Percentiles rank a stretch among this genome's conserved stretches.
Evolutionary conservation across 75 land plant genomes (phyloP).

Genomic region (Picea sitchensis): DNA sequence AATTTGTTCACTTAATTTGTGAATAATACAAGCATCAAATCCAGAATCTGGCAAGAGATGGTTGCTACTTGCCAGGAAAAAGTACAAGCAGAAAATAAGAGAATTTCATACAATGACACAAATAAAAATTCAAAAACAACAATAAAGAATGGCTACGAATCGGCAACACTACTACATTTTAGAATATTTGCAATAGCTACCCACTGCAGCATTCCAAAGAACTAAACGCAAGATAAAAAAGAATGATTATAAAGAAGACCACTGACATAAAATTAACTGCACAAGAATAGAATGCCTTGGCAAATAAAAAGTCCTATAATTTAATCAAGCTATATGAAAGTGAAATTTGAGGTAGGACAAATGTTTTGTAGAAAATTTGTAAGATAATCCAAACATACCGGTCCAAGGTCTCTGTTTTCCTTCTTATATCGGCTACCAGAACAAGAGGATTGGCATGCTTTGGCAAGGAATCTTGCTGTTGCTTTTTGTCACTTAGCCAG

Average conservation of each 20-base stretch:
- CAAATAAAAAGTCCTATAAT: not conserved
- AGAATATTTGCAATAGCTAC: too few relatives aligned
- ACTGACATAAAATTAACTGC: not conserved
- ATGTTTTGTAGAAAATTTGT: not conserved
- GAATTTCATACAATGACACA: too few relatives aligned
- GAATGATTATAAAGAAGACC: not conserved
- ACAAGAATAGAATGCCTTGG: not conserved
- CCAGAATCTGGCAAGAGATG: too few relatives aligned
- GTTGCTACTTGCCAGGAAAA: too few relatives aligned
- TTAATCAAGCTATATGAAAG: not conserved
- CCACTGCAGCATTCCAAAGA: too few relatives aligned
- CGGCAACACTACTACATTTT: too few relatives aligned
- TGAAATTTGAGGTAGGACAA: not conserved
- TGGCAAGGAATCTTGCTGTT: conserved; percentile 73
- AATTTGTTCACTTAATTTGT: too few relatives aligned
- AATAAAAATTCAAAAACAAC: too few relatives aligned
- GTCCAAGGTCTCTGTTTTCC: conserved; percentile 76
- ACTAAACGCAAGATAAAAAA: too few relatives aligned
- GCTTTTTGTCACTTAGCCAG: conserved; percentile 79
- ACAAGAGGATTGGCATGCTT: conserved; percentile 72
- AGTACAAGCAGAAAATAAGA: too few relatives aligned
- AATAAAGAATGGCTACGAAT: too few relatives aligned
- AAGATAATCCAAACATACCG: conserved; percentile 35
- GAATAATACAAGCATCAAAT: too few relatives aligned
- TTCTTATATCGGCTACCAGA: conserved; percentile 57